Percentiles rank a stretch among this genome's conserved stretches.
These are phyloP conservation scores for Panicum virgatum DNA, from an alignment of 202 grass and related monocot genomes.

Conservation along the genomic window DNA sequence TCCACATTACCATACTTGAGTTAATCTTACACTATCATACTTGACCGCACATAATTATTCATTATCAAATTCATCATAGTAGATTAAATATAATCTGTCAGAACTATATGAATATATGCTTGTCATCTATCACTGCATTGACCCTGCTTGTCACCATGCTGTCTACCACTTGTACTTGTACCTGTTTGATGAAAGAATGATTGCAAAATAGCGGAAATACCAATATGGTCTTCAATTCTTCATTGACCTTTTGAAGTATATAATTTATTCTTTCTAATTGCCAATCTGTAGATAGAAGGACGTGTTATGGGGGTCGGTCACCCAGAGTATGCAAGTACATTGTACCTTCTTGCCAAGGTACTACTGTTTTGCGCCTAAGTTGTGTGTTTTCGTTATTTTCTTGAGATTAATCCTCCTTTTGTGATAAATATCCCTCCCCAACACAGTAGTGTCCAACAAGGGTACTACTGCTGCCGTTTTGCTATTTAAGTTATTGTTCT, in stretches of 20 bases:
- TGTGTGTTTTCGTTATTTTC: slow-evolving; percentile 34
- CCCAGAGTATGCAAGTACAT: slow-evolving; percentile 73
- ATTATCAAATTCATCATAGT: slow-evolving; percentile 10
- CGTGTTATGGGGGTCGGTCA: slow-evolving; percentile 68
- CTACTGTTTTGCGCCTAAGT: slow-evolving; percentile 6
- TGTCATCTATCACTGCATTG: not conserved
- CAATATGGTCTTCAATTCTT: not conserved
- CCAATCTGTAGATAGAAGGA: slow-evolving; percentile 70
- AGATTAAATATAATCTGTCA: slow-evolving; percentile 2
- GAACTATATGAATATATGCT: not conserved
- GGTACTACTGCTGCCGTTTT: not conserved
- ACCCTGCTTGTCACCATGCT: not conserved
- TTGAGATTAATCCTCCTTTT: not conserved
- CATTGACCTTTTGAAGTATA: slow-evolving; percentile 18
- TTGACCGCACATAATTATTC: not conserved
- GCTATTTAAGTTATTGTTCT: slow-evolving; percentile 11
- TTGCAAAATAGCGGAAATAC: not conserved
- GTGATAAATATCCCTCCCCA: not conserved
- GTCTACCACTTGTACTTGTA: not conserved
- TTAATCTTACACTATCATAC: slow-evolving; percentile 1
- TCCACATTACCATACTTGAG: slow-evolving; percentile 24
- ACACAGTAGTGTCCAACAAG: not conserved
- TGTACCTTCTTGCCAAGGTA: slow-evolving; percentile 92
- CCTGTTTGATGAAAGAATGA: slow-evolving; percentile 4
- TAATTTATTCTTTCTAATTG: slow-evolving; percentile 30